Percentiles rank a stretch among this genome's conserved stretches.
Conservation (phyloP, 1,284 basidiomycete species). For the Cronartium quercuum region DNA sequence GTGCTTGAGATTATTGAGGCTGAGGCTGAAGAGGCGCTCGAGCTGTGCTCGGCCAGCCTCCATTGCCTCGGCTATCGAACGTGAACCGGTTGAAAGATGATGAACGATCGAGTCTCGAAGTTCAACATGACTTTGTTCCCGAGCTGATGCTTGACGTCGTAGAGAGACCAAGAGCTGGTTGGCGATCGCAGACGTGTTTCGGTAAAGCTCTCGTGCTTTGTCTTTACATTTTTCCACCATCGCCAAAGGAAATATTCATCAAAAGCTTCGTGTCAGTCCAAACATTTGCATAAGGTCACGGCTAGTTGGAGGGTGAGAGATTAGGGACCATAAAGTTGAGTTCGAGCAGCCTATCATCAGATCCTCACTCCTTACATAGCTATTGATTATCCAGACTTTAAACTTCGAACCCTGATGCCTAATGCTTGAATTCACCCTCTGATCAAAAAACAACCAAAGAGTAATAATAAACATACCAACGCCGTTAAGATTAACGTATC, state of each 20-base stretch:
- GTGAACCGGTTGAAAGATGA: too few relatives aligned
- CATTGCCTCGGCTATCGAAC: too few relatives aligned
- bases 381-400: not conserved
- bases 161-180: not conserved
- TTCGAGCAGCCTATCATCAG: not conserved
- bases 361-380: too few relatives aligned
- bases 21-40: too few relatives aligned
- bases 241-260: too few relatives aligned
- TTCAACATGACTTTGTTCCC: too few relatives aligned
- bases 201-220: not conserved
- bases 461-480: conserved; percentile 3
- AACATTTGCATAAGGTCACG: too few relatives aligned
- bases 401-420: not conserved
- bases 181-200: not conserved
- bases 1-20: too few relatives aligned
- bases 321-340: not conserved
- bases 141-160: not conserved
- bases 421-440: not conserved
- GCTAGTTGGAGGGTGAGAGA: not conserved
- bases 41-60: too few relatives aligned
- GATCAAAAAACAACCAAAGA: too few relatives aligned
- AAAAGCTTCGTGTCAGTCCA: too few relatives aligned
- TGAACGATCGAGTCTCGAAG: too few relatives aligned
- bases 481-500: conserved; percentile 12
- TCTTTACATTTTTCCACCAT: not conserved